A percentile compares a stretch with the other conserved stretches of the same genome.
phyloP scores from a whole-genome alignment of 2,329 filamentous ascomycete species.

The Fusarium sp. region DNA sequence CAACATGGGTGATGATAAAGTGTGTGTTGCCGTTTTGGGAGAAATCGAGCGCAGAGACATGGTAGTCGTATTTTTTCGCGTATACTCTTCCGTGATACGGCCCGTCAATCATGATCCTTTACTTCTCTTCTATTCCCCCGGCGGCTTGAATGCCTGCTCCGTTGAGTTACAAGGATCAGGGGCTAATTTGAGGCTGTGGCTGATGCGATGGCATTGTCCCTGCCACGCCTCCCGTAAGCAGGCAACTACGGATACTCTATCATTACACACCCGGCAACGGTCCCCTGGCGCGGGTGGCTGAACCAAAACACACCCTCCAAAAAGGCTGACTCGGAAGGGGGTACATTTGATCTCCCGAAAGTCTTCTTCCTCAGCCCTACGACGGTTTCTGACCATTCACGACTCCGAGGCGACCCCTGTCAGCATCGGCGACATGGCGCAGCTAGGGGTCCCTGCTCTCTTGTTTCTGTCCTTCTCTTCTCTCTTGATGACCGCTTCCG shows the following conservation, averaged over 20 bases:
- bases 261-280: conserved; percentile 5
- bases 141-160: neutral
- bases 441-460: conserved; percentile 10
- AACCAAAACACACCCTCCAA: neutral
- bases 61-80: conserved; percentile 21
- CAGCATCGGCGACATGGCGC: conserved; percentile 40
- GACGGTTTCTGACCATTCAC: conserved; percentile 31
- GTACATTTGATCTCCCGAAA: conserved; percentile 7
- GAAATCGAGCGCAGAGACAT: neutral
- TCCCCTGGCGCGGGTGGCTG: conserved; percentile 16
- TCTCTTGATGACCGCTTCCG: conserved; percentile 23
- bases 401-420: conserved; percentile 28
- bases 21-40: neutral
- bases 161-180: conserved; percentile 15
- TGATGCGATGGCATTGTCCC: conserved; percentile 22
- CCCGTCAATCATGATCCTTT: neutral
- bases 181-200: conserved; percentile 36
- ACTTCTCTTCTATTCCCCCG: neutral
- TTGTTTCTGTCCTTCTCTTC: neutral
- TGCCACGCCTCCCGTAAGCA: conserved; percentile 27
- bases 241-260: conserved; percentile 6
- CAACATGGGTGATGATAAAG: neutral
- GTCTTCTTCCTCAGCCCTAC: conserved; percentile 32
- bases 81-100: conserved; percentile 1
- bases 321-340: conserved; percentile 1